Evolutionary conservation across 208 protist genomes (phyloP), one percentile per base, ranked within the genome.

Genomic region (Trypanosoma congolense): DNA sequence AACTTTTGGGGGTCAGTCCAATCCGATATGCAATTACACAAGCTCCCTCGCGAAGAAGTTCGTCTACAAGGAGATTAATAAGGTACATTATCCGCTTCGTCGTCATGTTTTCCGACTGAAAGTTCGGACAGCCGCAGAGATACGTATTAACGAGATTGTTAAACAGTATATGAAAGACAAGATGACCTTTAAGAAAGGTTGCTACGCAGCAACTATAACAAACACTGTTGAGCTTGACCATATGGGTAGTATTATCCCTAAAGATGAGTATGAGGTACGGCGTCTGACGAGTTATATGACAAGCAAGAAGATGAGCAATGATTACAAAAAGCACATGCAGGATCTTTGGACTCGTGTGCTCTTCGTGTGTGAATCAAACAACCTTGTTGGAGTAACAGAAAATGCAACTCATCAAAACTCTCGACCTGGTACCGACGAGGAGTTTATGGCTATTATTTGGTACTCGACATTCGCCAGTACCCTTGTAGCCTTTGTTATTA

Each of bases 221-320:
- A 90, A 90, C 70, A 89, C 79, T 35, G 80, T 93, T 46, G 82
- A 93, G 69, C 71, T 90, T 47, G 86, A 93, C 67, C 81, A 93
- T 63, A 93, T 93, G 86, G 82, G 82, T 56, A 90, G 80, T 69
- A 93, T 93, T 61, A 87, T 93, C 53, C 86, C 86, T 36, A 93
- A 93, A 67, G 86, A 93, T 65, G 86, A 93, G 70, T 93, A 93
- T 65, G 86, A 93, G 61, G 82, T 93, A 38, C 78, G 82, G 61
- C 75, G 77, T 43, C 74, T 90, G 41, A 93, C 86, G 28, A 88
- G 80, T 75, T 93, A 93, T 61, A 90, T 93, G 82, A 93, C 82
- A 48, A 89, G 80, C 65, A 89, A 90, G 62, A 89, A 93, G 75
- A 90, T 88, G 79, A 89, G 80, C 58, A 83, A 87, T 61, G 86